Conservation (phyloP, 2,329 filamentous ascomycete species). For the Fusarium denticulatum region DNA sequence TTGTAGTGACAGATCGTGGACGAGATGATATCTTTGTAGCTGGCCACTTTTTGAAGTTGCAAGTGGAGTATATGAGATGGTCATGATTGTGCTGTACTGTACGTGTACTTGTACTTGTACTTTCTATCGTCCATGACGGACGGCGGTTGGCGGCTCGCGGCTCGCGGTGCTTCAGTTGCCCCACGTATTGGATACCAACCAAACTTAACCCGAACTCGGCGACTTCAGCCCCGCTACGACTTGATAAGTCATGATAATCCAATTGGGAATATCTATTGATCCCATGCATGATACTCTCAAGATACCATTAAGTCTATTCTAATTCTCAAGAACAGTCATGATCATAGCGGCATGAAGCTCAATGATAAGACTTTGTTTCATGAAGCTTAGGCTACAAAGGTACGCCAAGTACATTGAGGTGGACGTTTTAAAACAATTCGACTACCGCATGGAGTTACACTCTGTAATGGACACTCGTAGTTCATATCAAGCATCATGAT, state of each 20-base stretch:
- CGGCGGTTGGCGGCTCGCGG: constrained; percentile 37
- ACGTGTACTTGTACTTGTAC: not conserved
- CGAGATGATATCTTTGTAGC: constrained; percentile 23
- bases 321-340: not conserved
- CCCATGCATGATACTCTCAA: not conserved
- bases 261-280: not conserved
- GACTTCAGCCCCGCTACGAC: constrained; percentile 36
- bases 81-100: constrained; percentile 4
- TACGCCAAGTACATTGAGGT: not conserved
- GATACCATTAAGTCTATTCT: not conserved
- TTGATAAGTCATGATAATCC: constrained; percentile 5
- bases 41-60: constrained; percentile 27
- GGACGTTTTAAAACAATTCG: too few relatives aligned
- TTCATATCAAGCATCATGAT: not conserved
- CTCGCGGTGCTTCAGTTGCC: constrained; percentile 28
- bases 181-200: constrained; percentile 30
- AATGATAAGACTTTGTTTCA: not conserved
- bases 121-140: constrained; percentile 6
- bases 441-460: too few relatives aligned
- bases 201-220: constrained; percentile 38
- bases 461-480: too few relatives aligned
- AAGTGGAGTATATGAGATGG: constrained; percentile 37
- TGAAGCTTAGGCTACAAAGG: not conserved
- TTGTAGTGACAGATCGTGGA: constrained; percentile 1
- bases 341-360: not conserved